Base-by-base conservation (phyloP, 164 flowering plant genomes). In the Warburgia ugandensis region DNA sequence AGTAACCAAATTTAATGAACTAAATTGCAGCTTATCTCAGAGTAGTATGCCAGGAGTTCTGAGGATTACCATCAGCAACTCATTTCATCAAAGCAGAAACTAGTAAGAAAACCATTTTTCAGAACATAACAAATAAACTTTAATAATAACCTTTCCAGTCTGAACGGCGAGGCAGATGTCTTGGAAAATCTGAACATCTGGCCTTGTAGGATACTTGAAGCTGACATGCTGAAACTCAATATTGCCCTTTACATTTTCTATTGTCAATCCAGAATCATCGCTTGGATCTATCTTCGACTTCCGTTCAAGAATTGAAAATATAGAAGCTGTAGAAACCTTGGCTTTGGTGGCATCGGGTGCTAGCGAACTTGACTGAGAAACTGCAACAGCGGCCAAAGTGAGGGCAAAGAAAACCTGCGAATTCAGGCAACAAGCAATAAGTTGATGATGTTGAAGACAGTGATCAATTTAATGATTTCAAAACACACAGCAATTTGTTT, bases 111-210 rank as follows among this genome's bases (percentile, higher is more conserved):
- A n/a, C n/a, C n/a, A n/a, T n/a, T n/a, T n/a, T n/a, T n/a, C n/a
- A n/a, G n/a, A n/a, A n/a, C n/a, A n/a, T n/a, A n/a, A n/a, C n/a
- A n/a, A n/a, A n/a, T n/a, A n/a, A n/a, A n/a, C n/a, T n/a, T n/a
- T n/a, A n/a, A n/a, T n/a, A n/a, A n/a, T n/a, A 63, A 77, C 79
- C 80, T 76, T 69, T 63, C 79, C 70, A 31, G 74, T 50, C 37
- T 29, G 59, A 46, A 79, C 65, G 1, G 50, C 26, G 48, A 79
- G 45, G 56, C 71, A 63, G n/a, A 79, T 62, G 59, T 76, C 81
- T 23, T 26, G 59, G 59, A 79, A 67, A 31, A 74, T 59, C 22
- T 62, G 68, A 43, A 72, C 44, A 25, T 72, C 68, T 1, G 81
- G 79, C 55, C 84, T 72, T 13, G 62, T 47, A 1, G 79, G 83